Percentiles rank a stretch among this genome's conserved stretches.
Conservation (phyloP, 225 moss, liverwort and hornwort genomes). For the Sphagnum contortum region DNA sequence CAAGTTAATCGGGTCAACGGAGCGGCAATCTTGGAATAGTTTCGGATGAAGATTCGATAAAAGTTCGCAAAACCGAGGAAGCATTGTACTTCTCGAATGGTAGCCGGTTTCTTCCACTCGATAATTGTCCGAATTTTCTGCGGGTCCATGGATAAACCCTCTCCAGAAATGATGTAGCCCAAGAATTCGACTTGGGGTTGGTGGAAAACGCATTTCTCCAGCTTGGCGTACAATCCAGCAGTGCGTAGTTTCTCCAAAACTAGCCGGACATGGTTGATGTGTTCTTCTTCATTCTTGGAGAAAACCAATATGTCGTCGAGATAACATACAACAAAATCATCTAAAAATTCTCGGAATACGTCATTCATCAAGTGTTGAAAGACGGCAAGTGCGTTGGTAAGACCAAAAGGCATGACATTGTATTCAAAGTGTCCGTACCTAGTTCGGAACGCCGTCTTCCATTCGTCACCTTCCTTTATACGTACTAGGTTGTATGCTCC, state of each 20-base stretch:
- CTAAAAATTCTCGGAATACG: background rate
- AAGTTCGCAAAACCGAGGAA: conserved; percentile 10
- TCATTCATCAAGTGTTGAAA: conserved; percentile 11
- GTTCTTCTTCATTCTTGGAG: background rate
- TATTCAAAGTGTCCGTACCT: conserved; percentile 3
- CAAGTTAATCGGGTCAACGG: background rate
- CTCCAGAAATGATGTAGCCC: conserved; percentile 2
- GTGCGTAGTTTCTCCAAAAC: background rate
- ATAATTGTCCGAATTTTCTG: conserved; percentile 1
- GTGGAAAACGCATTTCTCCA: conserved; percentile 6
- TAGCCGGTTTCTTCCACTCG: background rate
- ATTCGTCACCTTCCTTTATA: conserved; percentile 1
- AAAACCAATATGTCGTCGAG: conserved; percentile 9
- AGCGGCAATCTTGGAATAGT: conserved; percentile 4
- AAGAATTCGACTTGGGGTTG: conserved; percentile 1
- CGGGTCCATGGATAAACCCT: conserved; percentile 7
- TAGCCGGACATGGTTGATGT: background rate
- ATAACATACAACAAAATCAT: background rate
- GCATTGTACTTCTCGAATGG: background rate
- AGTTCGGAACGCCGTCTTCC: conserved; percentile 1
- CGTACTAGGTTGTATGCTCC: conserved; percentile 3
- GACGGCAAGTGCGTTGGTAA: background rate
- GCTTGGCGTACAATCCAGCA: conserved; percentile 5
- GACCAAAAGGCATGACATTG: conserved; percentile 6
- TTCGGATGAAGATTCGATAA: conserved; percentile 5